Evolutionary conservation across 257 asterid genomes (phyloP).

Genomic region (Verbascum thapsus): DNA sequence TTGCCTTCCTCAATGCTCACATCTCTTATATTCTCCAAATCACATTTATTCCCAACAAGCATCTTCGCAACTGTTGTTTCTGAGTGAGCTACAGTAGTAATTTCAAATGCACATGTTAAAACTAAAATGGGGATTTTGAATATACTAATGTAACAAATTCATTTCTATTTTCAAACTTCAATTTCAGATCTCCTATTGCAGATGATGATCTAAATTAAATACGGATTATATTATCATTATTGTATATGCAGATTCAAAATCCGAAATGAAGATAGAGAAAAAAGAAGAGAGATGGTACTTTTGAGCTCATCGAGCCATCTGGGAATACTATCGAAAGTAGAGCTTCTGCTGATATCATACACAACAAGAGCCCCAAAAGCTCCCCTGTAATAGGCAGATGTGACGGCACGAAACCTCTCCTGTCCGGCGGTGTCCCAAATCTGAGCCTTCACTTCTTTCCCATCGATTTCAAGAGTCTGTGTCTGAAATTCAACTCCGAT

Average conservation of each 20-base stretch:
- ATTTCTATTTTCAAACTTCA: too few species aligned
- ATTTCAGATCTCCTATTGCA: too few species aligned
- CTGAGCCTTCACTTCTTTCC: constrained; percentile 80
- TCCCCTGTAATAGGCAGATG: constrained; percentile 82
- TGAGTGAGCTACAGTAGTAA: constrained; percentile 53
- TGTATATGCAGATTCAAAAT: too few species aligned
- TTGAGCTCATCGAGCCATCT: constrained; percentile 76
- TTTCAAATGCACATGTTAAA: too few species aligned
- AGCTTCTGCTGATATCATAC: constrained; percentile 55
- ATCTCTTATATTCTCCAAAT: constrained; percentile 54
- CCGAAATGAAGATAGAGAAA: background rate
- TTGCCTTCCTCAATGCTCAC: constrained; percentile 63
- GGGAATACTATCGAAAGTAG: constrained; percentile 70
- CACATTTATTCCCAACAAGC: constrained; percentile 63
- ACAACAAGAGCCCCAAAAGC: constrained; percentile 76
- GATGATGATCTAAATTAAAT: too few species aligned
- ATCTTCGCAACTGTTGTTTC: constrained; percentile 63
- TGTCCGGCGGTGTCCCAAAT: constrained; percentile 89
- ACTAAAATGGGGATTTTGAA: too few species aligned
- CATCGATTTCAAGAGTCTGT: constrained; percentile 66
- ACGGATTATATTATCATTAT: too few species aligned
- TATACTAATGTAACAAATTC: too few species aligned
- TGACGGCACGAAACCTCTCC: constrained; percentile 76
- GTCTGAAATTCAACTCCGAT: constrained; percentile 80
- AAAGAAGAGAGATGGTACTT: constrained; percentile 41